These are phyloP conservation scores for Scheffersomyces lignicola DNA, from an alignment of 1,139 yeast genomes.

Conservation along the genomic window DNA sequence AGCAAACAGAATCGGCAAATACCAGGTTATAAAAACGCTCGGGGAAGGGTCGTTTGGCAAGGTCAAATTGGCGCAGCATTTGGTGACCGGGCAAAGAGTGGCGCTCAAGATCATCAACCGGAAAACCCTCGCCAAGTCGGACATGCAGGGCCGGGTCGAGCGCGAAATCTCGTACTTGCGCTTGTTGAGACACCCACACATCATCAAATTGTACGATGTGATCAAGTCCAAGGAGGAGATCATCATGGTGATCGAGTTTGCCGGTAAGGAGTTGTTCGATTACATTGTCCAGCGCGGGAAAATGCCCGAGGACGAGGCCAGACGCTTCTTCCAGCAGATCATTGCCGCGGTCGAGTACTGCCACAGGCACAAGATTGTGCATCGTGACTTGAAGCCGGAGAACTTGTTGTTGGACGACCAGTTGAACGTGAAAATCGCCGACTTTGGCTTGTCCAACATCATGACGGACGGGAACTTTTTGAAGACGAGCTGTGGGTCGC, in stretches of 20 bases:
- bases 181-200: constrained; percentile 91
- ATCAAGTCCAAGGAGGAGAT: constrained; percentile 95
- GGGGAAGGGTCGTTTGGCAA: constrained; percentile 99
- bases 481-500: constrained; percentile 95
- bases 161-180: constrained; percentile 91
- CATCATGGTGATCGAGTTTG: constrained; percentile 96
- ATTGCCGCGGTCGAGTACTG: constrained; percentile 98
- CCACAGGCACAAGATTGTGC: constrained; percentile 96
- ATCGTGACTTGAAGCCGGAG: constrained; percentile 94
- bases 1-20: constrained; percentile 75
- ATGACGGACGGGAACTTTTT: constrained; percentile 98
- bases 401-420: constrained; percentile 88
- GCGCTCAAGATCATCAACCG: constrained; percentile 94
- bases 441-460: constrained; percentile 91
- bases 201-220: constrained; percentile 93
- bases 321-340: constrained; percentile 95
- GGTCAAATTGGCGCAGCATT: constrained; percentile 91
- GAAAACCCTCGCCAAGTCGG: constrained; percentile 90
- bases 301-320: constrained; percentile 92
- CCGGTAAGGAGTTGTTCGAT: constrained; percentile 94
- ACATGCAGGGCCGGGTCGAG: constrained; percentile 97
- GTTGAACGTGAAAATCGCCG: constrained; percentile 93
- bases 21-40: constrained; percentile 88
- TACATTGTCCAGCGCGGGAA: constrained; percentile 94
- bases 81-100: constrained; percentile 89